phyloP scores from a whole-genome alignment of 352 stramenopile genomes.

The Globisporangium perplexum region DNA sequence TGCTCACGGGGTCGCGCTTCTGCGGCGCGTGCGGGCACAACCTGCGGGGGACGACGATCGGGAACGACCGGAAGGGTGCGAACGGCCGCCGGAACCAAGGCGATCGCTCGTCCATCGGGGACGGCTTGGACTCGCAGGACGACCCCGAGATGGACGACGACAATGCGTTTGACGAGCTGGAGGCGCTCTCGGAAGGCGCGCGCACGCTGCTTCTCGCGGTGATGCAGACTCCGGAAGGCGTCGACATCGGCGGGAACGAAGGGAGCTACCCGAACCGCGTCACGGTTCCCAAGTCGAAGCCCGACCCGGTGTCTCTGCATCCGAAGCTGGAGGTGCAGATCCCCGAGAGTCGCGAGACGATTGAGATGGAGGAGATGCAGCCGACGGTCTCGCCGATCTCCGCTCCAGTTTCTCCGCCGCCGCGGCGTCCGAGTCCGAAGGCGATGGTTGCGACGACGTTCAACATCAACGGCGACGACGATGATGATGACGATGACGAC shows the following conservation, averaged over 20 bases:
- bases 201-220: slow-evolving; percentile 80
- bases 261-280: slow-evolving; percentile 31
- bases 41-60: slow-evolving; percentile 64
- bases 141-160: slow-evolving; percentile 70
- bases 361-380: neutral
- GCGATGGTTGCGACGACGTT: slow-evolving; percentile 4
- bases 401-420: slow-evolving; percentile 10
- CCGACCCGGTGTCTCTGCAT: neutral
- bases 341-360: slow-evolving; percentile 6
- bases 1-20: slow-evolving; percentile 84
- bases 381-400: slow-evolving; percentile 11
- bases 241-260: slow-evolving; percentile 70
- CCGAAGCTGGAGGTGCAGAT: slow-evolving; percentile 8
- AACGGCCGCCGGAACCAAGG: slow-evolving; percentile 19
- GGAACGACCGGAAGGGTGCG: slow-evolving; percentile 29
- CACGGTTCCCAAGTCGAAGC: neutral
- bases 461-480: slow-evolving; percentile 5
- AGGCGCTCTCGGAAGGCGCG: slow-evolving; percentile 81
- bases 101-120: slow-evolving; percentile 16
- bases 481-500: slow-evolving; percentile 3
- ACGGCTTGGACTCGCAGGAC: slow-evolving; percentile 48
- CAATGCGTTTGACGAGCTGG: slow-evolving; percentile 82
- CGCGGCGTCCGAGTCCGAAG: slow-evolving; percentile 1
- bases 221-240: slow-evolving; percentile 82
- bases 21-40: slow-evolving; percentile 87